Evolutionary conservation across 768 basidiomycete species (phyloP).

Genomic region (Russula sp.): DNA sequence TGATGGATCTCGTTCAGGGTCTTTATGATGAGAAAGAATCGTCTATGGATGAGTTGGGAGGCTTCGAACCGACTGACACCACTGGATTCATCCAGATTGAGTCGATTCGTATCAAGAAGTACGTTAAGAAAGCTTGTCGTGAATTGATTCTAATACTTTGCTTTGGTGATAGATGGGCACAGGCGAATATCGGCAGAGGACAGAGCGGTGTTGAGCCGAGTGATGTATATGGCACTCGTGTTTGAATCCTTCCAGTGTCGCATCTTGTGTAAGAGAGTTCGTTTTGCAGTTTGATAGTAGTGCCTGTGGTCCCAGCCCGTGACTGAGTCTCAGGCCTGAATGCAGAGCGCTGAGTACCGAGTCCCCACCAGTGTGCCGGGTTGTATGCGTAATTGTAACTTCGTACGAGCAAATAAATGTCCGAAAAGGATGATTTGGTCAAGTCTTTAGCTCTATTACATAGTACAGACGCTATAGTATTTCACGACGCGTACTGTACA

Average conservation of each 20-base stretch:
- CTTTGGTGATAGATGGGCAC: conserved; percentile 63
- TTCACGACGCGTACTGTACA: too few relatives aligned
- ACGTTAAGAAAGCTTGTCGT: conserved; percentile 36
- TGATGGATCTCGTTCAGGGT: conserved; percentile 47
- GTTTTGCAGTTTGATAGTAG: neutral
- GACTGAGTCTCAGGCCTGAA: neutral
- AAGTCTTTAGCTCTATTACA: too few relatives aligned
- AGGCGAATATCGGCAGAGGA: conserved; percentile 81
- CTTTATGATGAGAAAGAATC: conserved; percentile 94
- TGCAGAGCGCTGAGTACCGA: neutral
- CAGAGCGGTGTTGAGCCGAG: conserved; percentile 72
- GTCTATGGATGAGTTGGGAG: conserved; percentile 98
- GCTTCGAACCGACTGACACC: conserved; percentile 95
- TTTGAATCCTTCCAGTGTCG: conserved; percentile 30
- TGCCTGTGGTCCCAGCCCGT: too few relatives aligned
- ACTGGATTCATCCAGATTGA: conserved; percentile 97
- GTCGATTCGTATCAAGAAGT: conserved; percentile 98
- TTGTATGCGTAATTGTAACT: neutral
- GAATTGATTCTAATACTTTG: conserved; percentile 20
- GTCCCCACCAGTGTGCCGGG: neutral
- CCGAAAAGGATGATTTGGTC: too few relatives aligned
- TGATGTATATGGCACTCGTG: conserved; percentile 74
- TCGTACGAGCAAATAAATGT: neutral
- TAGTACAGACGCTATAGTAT: too few relatives aligned
- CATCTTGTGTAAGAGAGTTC: neutral